Base-by-base conservation (phyloP, 768 basidiomycete species). In the Boletus bicolor region DNA sequence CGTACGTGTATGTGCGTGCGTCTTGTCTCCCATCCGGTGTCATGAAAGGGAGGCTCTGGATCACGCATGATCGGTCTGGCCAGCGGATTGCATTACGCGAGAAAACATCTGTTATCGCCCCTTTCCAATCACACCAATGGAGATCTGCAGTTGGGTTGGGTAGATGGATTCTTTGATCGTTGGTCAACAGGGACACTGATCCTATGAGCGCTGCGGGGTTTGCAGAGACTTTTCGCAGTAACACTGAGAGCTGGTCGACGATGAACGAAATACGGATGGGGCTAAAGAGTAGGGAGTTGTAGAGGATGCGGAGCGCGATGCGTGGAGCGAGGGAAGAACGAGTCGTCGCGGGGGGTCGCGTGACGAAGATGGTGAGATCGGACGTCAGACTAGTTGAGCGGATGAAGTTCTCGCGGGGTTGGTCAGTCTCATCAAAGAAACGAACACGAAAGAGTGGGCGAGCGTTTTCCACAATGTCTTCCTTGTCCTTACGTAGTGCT, bases 41-140 rank as follows among this genome's bases (percentile, higher is more conserved):
- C 5, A 61, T 49, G 15, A 73, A 64, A 4, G 86, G 79, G 42
- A 87, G 61, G 52, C 81, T 84, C 71, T 99, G 96, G 47, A 98
- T 77, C 35, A 99, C 90, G 64, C 96, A 98, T 5, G 89, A 77
- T n/a, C 87, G 77, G 32, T 92, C 86, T 0, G 96, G 95, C 72
- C 83, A 82, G 54, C 76, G 72, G 11, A 79, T 76, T 2, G 97
- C 97, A 73, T 99, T 98, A 37, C 76, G 75, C 10, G 93, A 89
- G 73, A 99, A 98, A 24, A 98, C 83, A 68, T 96, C 90, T 14
- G 96, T 93, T 67, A 99, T 98, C 7, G 96, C 91, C 34, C 96
- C 97, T 70, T 94, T 93, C 84, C 88, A 99, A 49, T 88, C 95
- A 72, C 93, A 96, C 96, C 97, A 99, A 64, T 97, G 83, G 36